A percentile compares a stretch with the other conserved stretches of the same genome.
phyloP scores from a whole-genome alignment of 331 rosid genomes.

The Rhamnella rubrinervis region DNA sequence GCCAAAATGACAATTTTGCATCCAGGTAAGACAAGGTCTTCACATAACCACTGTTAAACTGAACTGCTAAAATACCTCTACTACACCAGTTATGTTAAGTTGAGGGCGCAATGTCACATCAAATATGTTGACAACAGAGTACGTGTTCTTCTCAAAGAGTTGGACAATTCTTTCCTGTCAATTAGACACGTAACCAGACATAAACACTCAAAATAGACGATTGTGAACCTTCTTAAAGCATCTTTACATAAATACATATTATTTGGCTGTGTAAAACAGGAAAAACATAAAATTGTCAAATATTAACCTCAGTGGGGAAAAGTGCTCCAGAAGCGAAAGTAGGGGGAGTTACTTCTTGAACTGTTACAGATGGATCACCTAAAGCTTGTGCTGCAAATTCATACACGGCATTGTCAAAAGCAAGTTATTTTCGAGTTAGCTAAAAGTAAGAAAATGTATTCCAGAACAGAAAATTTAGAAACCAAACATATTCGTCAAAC shows the following conservation, averaged over 20 bases:
- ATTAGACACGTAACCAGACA: slow-evolving; percentile 10
- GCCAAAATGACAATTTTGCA: neutral
- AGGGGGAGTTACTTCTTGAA: slow-evolving; percentile 79
- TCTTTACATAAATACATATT: slow-evolving; percentile 1
- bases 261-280: neutral
- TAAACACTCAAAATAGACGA: neutral
- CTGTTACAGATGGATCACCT: slow-evolving; percentile 80
- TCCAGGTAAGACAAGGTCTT: neutral
- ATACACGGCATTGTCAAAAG: slow-evolving; percentile 4
- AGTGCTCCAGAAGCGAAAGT: slow-evolving; percentile 66
- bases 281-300: slow-evolving; percentile 2
- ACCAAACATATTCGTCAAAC: neutral
- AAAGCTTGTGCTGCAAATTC: slow-evolving; percentile 74
- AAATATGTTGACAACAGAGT: slow-evolving; percentile 93
- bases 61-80: slow-evolving; percentile 59
- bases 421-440: neutral
- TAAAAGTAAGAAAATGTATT: neutral
- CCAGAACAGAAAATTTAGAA: neutral
- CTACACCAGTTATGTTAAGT: slow-evolving; percentile 84
- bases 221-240: neutral
- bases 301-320: slow-evolving; percentile 81
- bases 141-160: slow-evolving; percentile 82
- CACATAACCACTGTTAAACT: neutral
- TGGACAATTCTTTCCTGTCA: slow-evolving; percentile 81
- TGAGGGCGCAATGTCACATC: slow-evolving; percentile 93